Conservation (phyloP, 2,329 filamentous ascomycete species). For the Neurospora sp. region DNA sequence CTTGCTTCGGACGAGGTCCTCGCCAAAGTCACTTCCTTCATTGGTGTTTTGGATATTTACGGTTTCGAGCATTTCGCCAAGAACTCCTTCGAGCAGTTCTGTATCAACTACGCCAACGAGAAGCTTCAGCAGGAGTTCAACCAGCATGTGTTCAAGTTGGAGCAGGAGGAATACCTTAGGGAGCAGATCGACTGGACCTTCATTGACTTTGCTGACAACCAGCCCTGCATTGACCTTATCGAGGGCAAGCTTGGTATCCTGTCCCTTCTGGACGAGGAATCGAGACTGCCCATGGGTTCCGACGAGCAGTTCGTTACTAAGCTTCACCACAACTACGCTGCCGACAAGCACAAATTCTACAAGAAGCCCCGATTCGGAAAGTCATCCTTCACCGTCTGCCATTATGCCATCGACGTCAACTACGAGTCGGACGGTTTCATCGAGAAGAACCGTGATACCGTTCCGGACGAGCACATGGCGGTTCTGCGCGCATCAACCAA, state of each 20-base stretch:
- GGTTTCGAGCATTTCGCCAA: slow-evolving; percentile 99
- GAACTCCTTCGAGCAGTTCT: slow-evolving; percentile 99
- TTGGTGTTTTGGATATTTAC: slow-evolving; percentile 98
- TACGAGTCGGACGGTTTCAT: slow-evolving; percentile 99
- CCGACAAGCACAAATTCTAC: slow-evolving; percentile 91
- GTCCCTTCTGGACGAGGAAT: slow-evolving; percentile 90
- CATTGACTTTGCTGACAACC: slow-evolving; percentile 98
- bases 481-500: slow-evolving; percentile 80
- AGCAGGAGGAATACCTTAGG: slow-evolving; percentile 93
- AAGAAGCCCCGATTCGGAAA: slow-evolving; percentile 98
- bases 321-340: slow-evolving; percentile 84
- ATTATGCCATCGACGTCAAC: slow-evolving; percentile 95
- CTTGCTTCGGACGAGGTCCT: slow-evolving; percentile 84
- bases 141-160: slow-evolving; percentile 96
- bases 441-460: slow-evolving; percentile 98
- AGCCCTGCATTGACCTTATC: slow-evolving; percentile 96
- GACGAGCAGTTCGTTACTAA: slow-evolving; percentile 97
- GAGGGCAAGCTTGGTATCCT: slow-evolving; percentile 93
- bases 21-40: slow-evolving; percentile 76
- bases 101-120: slow-evolving; percentile 99
- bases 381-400: slow-evolving; percentile 93
- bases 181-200: slow-evolving; percentile 99
- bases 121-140: slow-evolving; percentile 99
- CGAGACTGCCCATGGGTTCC: slow-evolving; percentile 89
- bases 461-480: slow-evolving; percentile 96